Base-by-base conservation (phyloP, 177 flowering plant species). In the Vitis hybrid region DNA sequence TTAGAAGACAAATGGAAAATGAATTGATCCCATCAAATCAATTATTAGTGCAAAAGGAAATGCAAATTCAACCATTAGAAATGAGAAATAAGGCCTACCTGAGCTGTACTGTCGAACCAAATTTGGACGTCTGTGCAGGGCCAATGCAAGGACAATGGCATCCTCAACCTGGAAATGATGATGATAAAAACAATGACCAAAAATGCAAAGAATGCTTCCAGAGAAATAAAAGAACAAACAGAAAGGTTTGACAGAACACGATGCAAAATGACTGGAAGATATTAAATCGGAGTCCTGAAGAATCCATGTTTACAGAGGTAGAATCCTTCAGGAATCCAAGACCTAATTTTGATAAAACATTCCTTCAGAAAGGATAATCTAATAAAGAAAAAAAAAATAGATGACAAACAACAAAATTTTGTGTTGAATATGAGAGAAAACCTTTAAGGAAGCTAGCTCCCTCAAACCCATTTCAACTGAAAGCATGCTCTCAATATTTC, bases 401-500 rank as follows among this genome's bases (percentile, higher is more conserved):
- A 38, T 38, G 47, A 38, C 9, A 38, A 5, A 8, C 1, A 58
- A 53, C 62, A 64, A 33, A 61, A 60, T 3, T 50, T 65, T 18
- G 28, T 62, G 59, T 59, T 67, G 9, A 47, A 57, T 11, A 24
- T 8, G 31, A 47, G 15, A 56, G 68, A 24, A 18, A 59, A 89
- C 91, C 93, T 89, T 88, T 55, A 88, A 78, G 44, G 90, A 86
- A 54, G 92, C 89, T 59, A 88, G 61, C 71, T 88, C 90, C 70
- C 88, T 82, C 71, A 89, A 74, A 53, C 90, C 91, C 90, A 88
- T 88, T 77, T 88, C 91, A 75, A 87, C 89, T 17, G 92, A 86
- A 75, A 92, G 92, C 91, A 90, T 90, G 63, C 85, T 92, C 84
- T 92, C 96, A 70, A 92, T 89, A 81, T 89, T 90, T 77, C 94